Evolutionary conservation across 2,329 filamentous ascomycete genomes (phyloP), one percentile per base, ranked within the genome.

Genomic region (Botrytis hyacinthi): DNA sequence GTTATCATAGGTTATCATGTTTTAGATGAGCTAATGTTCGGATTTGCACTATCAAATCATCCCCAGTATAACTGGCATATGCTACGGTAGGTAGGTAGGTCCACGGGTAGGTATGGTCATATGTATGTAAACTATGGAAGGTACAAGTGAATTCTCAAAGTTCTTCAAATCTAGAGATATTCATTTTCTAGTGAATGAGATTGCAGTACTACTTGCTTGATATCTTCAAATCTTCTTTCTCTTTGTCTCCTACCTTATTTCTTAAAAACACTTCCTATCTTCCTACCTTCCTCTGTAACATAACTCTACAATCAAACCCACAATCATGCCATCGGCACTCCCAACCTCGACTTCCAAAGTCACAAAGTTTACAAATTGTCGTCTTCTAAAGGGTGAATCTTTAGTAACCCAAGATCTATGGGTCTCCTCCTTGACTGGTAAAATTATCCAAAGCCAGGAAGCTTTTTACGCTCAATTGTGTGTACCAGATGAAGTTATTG

Each of bases 351-450:
- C 79, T 46, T 85, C 86, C 76, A 86, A 87, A 79, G 91, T 97
- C 80, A 94, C 92, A 80, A 96, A 95, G 81, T 92, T 97, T 82
- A 96, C 93, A 80, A 97, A 97, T 84, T 97, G 94, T 81, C 90
- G 92, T 69, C 85, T 97, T 40, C 86, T 95, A 74, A 90, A 89
- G 79, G 89, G 89, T 77, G 87, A 91, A 76, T 72, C 77, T 32
- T 86, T 97, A 40, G 87, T 97, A 62, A 83, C 89, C 62, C 90
- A 92, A 76, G 95, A 97, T 80, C 87, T 97, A n/a, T 97, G 94
- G 94, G 90, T 97, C 75, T 94, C 92, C 82, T 92, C 93, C 0
- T 81, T 86, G 26, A 93, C 91, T 1, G 95, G 95, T 77, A 95
- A 93, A 82, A 93, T 97, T 79, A 85, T 97, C 66, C 87, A 90